Conservation (phyloP, 2,329 filamentous ascomycete species). For the Proliferodiscus dingleyae region DNA sequence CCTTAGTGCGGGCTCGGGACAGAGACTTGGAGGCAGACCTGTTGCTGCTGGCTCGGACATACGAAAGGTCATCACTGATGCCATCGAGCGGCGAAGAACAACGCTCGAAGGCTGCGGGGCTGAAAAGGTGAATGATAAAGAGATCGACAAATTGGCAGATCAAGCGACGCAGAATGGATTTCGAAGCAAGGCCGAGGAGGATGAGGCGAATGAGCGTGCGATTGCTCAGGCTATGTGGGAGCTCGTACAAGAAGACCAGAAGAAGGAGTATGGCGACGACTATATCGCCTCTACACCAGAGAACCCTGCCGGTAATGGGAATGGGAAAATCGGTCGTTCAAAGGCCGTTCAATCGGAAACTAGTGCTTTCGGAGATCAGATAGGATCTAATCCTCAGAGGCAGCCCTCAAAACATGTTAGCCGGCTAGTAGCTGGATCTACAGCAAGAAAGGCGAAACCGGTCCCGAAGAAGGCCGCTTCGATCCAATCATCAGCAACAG, state of each 20-base stretch:
- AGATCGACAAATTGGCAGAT: constrained; percentile 60
- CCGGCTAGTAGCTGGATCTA: constrained; percentile 23
- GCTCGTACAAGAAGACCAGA: constrained; percentile 70
- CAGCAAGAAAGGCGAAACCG: constrained; percentile 18
- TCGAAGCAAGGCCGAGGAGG: constrained; percentile 78
- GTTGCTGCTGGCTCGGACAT: constrained; percentile 60
- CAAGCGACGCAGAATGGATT: constrained; percentile 67
- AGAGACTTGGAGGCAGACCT: constrained; percentile 63
- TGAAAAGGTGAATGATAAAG: constrained; percentile 58
- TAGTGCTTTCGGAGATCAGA: constrained; percentile 3
- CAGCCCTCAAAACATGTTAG: constrained; percentile 24
- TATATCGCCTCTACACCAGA: constrained; percentile 27
- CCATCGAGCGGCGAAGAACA: constrained; percentile 63
- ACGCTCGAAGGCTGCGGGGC: constrained; percentile 66
- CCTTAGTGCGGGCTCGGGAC: constrained; percentile 58
- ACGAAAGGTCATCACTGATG: constrained; percentile 65
- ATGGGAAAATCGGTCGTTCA: constrained; percentile 18
- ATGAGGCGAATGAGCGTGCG: constrained; percentile 81
- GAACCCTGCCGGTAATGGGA: constrained; percentile 31
- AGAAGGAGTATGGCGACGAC: constrained; percentile 26
- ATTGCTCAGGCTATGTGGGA: constrained; percentile 85
- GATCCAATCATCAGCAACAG: constrained; percentile 1
- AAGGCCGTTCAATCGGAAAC: constrained; percentile 11
- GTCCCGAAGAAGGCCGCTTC: constrained; percentile 9
- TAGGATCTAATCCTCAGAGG: constrained; percentile 11